phyloP scores from a whole-genome alignment of 1,284 basidiomycete genomes.

The Cutaneotrichosporon curvatum region DNA sequence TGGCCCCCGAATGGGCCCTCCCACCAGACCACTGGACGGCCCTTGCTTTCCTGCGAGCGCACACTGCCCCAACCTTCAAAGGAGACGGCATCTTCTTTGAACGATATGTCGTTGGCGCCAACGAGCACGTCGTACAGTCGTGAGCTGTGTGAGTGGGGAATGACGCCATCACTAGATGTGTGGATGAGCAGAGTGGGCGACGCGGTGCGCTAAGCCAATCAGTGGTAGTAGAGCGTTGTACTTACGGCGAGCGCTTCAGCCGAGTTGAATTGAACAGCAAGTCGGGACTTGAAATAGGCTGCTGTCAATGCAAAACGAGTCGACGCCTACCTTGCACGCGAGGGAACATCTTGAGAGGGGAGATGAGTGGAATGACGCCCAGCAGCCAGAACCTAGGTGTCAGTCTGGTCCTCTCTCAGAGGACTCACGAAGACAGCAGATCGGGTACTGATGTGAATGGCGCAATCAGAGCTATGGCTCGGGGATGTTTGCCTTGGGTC shows the following conservation, averaged over 20 bases:
- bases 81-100: neutral
- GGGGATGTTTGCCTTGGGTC: slow-evolving; percentile 24
- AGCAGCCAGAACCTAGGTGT: slow-evolving; percentile 33
- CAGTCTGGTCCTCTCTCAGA: neutral
- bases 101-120: slow-evolving; percentile 3
- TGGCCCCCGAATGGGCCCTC: slow-evolving; percentile 39
- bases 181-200: slow-evolving; percentile 70
- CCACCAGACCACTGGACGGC: slow-evolving; percentile 28
- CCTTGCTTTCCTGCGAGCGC: slow-evolving; percentile 7
- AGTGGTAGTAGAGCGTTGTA: neutral
- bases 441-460: slow-evolving; percentile 40
- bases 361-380: slow-evolving; percentile 31
- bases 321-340: neutral
- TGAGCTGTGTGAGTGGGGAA: slow-evolving; percentile 54
- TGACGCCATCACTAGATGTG: slow-evolving; percentile 71
- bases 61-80: slow-evolving; percentile 32
- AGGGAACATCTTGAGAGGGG: slow-evolving; percentile 21
- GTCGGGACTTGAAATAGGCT: slow-evolving; percentile 26
- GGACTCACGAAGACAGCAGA: slow-evolving; percentile 28
- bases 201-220: slow-evolving; percentile 51
- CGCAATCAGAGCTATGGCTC: slow-evolving; percentile 36
- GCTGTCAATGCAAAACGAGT: neutral
- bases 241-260: slow-evolving; percentile 23
- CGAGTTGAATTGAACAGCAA: slow-evolving; percentile 32
- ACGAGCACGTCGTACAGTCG: slow-evolving; percentile 66